Conservation (phyloP, 78 protist species). For the Ministeria vibrans region DNA sequence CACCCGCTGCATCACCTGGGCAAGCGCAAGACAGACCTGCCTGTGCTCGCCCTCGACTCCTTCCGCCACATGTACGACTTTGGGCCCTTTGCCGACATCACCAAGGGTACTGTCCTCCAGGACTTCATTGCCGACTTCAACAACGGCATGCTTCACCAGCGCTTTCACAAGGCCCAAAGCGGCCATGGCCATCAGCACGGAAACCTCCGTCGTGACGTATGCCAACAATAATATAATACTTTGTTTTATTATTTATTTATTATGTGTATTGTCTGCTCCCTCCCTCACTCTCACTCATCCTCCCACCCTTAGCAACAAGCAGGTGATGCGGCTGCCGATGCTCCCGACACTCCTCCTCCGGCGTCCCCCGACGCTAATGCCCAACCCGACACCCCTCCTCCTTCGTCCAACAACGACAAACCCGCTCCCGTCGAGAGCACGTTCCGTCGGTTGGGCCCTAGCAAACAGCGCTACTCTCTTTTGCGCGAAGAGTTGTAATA, state of each 20-base stretch:
- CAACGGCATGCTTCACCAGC: slow-evolving; percentile 17
- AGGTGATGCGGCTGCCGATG: no score
- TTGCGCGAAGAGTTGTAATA: neutral
- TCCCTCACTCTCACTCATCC: neutral
- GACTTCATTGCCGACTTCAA: slow-evolving; percentile 19
- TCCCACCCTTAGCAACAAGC: no score
- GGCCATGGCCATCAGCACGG: neutral
- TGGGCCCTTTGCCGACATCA: neutral
- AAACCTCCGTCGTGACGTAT: neutral
- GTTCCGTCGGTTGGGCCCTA: neutral
- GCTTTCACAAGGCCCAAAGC: slow-evolving; percentile 16
- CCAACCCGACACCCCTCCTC: no score
- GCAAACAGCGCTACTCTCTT: neutral
- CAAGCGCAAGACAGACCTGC: slow-evolving; percentile 18
- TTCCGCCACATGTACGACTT: slow-evolving; percentile 35
- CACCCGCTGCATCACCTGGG: slow-evolving; percentile 45
- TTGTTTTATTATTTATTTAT: neutral
- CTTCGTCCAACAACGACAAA: no score
- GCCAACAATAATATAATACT: no score
- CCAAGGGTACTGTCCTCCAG: neutral
- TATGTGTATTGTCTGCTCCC: neutral
- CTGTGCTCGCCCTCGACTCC: slow-evolving; percentile 35
- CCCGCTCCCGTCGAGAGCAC: no score
- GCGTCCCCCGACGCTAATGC: no score
- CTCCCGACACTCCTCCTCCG: no score